A percentile compares a stretch with the other conserved stretches of the same genome.
Conservation (phyloP, 2,329 filamentous ascomycete genomes). For the Colletotrichum zoysiae region DNA sequence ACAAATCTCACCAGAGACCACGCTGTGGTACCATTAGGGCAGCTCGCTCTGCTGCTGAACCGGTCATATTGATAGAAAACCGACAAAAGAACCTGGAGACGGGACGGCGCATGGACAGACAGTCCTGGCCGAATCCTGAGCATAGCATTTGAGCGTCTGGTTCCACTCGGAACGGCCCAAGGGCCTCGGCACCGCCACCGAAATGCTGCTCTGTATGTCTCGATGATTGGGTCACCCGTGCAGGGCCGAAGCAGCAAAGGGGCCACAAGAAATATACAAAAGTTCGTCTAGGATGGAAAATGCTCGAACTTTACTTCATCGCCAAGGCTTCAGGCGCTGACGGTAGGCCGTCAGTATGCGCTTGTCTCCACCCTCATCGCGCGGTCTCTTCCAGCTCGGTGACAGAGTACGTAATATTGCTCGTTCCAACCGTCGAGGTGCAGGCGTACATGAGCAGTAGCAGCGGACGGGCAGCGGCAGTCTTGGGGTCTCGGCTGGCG, state of each 20-base stretch:
- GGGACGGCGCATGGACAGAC: background rate
- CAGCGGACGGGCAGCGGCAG: constrained; percentile 9
- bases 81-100: constrained; percentile 10
- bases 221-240: constrained; percentile 3
- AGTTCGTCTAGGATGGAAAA: constrained; percentile 26
- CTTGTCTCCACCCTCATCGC: constrained; percentile 26
- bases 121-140: background rate
- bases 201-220: background rate
- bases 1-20: background rate
- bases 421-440: constrained; percentile 27
- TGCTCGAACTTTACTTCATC: background rate
- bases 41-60: background rate
- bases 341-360: constrained; percentile 33
- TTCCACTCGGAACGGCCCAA: background rate
- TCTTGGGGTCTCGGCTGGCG: constrained; percentile 8
- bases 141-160: background rate
- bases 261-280: constrained; percentile 29
- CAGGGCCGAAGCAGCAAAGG: constrained; percentile 17
- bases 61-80: background rate
- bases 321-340: constrained; percentile 23
- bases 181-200: background rate
- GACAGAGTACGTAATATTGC: constrained; percentile 33
- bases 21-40: background rate
- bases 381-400: constrained; percentile 9
- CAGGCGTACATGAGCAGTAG: background rate